Percentiles rank a stretch among this genome's conserved stretches.
Conservation (phyloP, 371 early-diverging fungal genomes). For the Circinella umbellata region DNA sequence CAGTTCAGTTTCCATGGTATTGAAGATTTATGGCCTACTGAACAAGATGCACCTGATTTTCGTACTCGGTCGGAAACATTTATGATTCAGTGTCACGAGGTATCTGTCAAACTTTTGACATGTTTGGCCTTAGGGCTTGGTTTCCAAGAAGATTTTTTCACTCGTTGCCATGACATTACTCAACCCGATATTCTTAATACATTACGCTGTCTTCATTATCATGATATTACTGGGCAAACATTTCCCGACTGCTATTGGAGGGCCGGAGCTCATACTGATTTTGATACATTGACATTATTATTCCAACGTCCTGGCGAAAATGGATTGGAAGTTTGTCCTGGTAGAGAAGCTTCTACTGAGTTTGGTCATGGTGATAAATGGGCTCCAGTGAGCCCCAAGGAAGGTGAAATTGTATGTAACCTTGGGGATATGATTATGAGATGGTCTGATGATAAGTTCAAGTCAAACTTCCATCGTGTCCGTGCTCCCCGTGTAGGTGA, state of each 20-base stretch:
- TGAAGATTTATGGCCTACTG: slow-evolving; percentile 36
- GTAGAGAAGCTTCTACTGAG: slow-evolving; percentile 35
- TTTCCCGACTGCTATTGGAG: slow-evolving; percentile 44
- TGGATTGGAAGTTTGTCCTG: slow-evolving; percentile 40
- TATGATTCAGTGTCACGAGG: slow-evolving; percentile 36
- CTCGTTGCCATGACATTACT: slow-evolving; percentile 30
- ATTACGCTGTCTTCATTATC: slow-evolving; percentile 36
- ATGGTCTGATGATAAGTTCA: slow-evolving; percentile 37
- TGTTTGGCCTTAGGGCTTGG: slow-evolving; percentile 39
- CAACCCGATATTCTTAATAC: slow-evolving; percentile 35
- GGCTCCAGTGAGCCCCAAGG: slow-evolving; percentile 33
- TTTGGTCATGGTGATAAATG: slow-evolving; percentile 38
- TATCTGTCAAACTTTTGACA: slow-evolving; percentile 29
- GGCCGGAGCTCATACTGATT: slow-evolving; percentile 44
- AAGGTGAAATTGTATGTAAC: slow-evolving; percentile 43
- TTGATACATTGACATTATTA: slow-evolving; percentile 35
- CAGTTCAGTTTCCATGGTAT: slow-evolving; percentile 39
- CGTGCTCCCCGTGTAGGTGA: slow-evolving; percentile 38
- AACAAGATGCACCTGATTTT: slow-evolving; percentile 36
- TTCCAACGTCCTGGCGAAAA: slow-evolving; percentile 36
- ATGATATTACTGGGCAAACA: slow-evolving; percentile 35
- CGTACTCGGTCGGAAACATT: slow-evolving; percentile 24
- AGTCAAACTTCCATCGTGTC: slow-evolving; percentile 40
- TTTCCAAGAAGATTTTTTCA: slow-evolving; percentile 36
- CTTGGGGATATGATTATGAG: slow-evolving; percentile 43